These are phyloP conservation scores for Kwoniella heveanensis DNA, from an alignment of 768 basidiomycete genomes.

Conservation along the genomic window DNA sequence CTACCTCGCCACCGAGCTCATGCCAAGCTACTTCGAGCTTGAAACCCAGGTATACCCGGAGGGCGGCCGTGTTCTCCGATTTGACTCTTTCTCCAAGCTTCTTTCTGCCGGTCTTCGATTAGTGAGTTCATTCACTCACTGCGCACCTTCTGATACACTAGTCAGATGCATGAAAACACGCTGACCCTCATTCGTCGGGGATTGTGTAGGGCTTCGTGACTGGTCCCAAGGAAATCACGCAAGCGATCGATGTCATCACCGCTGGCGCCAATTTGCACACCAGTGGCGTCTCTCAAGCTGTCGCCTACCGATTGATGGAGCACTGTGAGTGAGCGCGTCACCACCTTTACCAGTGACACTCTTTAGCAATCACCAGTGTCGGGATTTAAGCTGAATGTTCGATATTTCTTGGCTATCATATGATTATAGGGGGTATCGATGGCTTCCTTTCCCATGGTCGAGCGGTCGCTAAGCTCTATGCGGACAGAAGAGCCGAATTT, in stretches of 20 bases:
- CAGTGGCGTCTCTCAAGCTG: slow-evolving; percentile 48
- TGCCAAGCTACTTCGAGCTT: slow-evolving; percentile 78
- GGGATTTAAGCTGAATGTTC: no score
- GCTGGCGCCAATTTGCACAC: slow-evolving; percentile 59
- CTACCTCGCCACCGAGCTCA: slow-evolving; percentile 56
- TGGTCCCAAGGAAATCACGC: slow-evolving; percentile 69
- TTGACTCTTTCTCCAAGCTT: slow-evolving; percentile 87
- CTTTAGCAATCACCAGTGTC: no score
- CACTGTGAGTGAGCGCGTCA: slow-evolving; percentile 29
- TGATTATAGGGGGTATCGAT: slow-evolving; percentile 72
- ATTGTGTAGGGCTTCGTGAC: slow-evolving; percentile 79
- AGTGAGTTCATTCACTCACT: slow-evolving; percentile 18
- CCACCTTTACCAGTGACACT: no score
- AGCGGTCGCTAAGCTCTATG: slow-evolving; percentile 65
- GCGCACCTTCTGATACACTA: no score
- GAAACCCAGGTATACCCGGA: slow-evolving; percentile 67
- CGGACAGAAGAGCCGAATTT: slow-evolving; percentile 65
- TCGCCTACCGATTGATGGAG: slow-evolving; percentile 43
- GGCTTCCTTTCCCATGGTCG: slow-evolving; percentile 72
- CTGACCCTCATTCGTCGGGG: no score
- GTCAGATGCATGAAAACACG: no score
- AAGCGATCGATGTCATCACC: slow-evolving; percentile 68
- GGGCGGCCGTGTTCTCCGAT: slow-evolving; percentile 77
- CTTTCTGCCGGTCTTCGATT: slow-evolving; percentile 56
- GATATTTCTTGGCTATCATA: no score